These are phyloP conservation scores for Cercospora zeina DNA, from an alignment of 2,329 filamentous ascomycete genomes.

Conservation along the genomic window DNA sequence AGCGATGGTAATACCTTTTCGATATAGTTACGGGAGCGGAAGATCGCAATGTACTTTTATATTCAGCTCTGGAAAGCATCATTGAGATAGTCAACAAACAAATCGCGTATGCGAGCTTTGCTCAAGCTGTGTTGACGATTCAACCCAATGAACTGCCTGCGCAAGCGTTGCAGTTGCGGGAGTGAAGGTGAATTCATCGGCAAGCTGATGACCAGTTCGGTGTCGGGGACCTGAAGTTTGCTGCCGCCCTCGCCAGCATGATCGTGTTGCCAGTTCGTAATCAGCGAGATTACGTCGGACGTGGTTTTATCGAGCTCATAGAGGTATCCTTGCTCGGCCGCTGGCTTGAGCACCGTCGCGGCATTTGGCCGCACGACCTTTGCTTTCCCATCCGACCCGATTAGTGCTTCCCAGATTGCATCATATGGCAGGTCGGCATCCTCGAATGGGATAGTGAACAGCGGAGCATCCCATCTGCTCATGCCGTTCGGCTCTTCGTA, in stretches of 20 bases:
- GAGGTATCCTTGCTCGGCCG: conserved; percentile 67
- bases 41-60: background rate
- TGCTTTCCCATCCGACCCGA: conserved; percentile 60
- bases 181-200: conserved; percentile 66
- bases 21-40: background rate
- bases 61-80: conserved; percentile 40
- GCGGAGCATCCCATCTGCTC: conserved; percentile 79
- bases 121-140: conserved; percentile 63
- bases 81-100: conserved; percentile 48
- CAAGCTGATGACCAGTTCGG: conserved; percentile 61
- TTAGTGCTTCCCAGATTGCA: conserved; percentile 71
- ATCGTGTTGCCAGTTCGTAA: conserved; percentile 67
- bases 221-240: conserved; percentile 56
- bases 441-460: conserved; percentile 77
- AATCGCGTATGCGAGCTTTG: conserved; percentile 41
- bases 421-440: conserved; percentile 69
- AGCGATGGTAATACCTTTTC: background rate
- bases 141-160: conserved; percentile 74
- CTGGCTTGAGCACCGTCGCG: conserved; percentile 69
- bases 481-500: conserved; percentile 87
- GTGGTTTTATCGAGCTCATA: conserved; percentile 78
- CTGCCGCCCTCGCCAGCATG: conserved; percentile 63
- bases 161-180: conserved; percentile 73
- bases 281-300: conserved; percentile 70
- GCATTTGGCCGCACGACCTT: conserved; percentile 72